Percentiles rank a stretch among this genome's conserved stretches.
Evolutionary conservation across 305 asterid species (phyloP).

Genomic region (Solanum hybrid): DNA sequence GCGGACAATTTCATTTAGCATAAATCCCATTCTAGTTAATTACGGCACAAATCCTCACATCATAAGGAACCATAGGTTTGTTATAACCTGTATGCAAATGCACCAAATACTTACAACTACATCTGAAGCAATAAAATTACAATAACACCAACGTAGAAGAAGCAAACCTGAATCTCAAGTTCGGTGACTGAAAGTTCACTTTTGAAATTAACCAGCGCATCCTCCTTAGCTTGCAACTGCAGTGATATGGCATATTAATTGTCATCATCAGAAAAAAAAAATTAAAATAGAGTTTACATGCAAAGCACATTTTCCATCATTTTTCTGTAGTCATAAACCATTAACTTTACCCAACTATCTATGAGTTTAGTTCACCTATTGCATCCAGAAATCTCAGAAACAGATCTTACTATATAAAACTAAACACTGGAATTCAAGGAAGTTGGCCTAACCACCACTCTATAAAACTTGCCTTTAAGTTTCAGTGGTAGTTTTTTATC

Average conservation of each 20-base stretch:
- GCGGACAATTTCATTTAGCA: background rate
- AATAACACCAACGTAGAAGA: background rate
- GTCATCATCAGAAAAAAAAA: background rate
- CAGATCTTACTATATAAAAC: background rate
- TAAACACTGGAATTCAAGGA: background rate
- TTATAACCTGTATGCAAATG: background rate
- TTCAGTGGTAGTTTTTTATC: background rate
- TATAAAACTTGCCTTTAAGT: background rate
- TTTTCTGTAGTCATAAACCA: background rate
- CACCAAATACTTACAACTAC: background rate
- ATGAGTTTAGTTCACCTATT: background rate
- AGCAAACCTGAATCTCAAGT: constrained; percentile 56
- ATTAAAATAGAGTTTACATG: background rate
- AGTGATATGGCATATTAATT: background rate
- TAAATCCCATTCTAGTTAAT: background rate
- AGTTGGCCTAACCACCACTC: background rate
- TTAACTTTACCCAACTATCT: background rate
- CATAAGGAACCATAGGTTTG: background rate
- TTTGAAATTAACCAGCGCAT: constrained; percentile 46
- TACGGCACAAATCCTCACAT: background rate
- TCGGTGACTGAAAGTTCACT: constrained; percentile 54
- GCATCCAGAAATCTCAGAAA: background rate
- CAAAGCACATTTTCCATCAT: background rate
- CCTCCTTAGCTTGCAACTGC: constrained; percentile 71
- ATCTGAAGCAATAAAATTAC: background rate